phyloP scores from a whole-genome alignment of 768 basidiomycete genomes.

The Myochromella boudieri region DNA sequence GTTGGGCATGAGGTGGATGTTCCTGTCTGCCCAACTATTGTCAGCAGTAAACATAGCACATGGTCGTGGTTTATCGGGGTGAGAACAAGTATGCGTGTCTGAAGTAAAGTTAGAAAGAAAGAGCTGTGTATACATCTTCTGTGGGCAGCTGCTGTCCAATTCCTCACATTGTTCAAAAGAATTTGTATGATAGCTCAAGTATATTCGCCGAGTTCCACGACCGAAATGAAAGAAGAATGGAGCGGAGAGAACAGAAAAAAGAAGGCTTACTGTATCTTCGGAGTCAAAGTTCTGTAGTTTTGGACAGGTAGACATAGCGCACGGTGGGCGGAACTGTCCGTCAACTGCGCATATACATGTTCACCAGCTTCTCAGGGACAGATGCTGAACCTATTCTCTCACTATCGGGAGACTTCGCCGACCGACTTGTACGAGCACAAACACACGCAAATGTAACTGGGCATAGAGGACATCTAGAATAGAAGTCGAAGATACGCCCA shows the following conservation, averaged over 20 bases:
- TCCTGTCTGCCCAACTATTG: not conserved
- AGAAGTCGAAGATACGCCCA: not conserved
- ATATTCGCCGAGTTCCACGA: no score
- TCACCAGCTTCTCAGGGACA: not conserved
- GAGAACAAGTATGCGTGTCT: no score
- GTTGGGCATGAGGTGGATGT: conserved; percentile 7
- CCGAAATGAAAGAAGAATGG: no score
- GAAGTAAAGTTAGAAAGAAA: not conserved
- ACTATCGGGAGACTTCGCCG: not conserved
- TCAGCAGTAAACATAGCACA: not conserved
- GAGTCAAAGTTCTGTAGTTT: no score
- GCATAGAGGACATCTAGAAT: not conserved
- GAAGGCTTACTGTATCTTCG: no score
- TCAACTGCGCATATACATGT: no score
- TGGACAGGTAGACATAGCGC: no score
- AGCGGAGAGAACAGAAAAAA: no score
- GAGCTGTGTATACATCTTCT: no score
- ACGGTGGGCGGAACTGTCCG: no score
- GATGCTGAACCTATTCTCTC: not conserved
- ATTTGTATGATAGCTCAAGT: no score
- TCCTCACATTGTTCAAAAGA: no score
- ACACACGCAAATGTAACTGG: not conserved
- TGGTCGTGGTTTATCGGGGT: not conserved
- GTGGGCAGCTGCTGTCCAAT: not conserved
- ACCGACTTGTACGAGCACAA: not conserved